phyloP scores from a whole-genome alignment of 306 rosid species.

The Citrullus colocynthis region DNA sequence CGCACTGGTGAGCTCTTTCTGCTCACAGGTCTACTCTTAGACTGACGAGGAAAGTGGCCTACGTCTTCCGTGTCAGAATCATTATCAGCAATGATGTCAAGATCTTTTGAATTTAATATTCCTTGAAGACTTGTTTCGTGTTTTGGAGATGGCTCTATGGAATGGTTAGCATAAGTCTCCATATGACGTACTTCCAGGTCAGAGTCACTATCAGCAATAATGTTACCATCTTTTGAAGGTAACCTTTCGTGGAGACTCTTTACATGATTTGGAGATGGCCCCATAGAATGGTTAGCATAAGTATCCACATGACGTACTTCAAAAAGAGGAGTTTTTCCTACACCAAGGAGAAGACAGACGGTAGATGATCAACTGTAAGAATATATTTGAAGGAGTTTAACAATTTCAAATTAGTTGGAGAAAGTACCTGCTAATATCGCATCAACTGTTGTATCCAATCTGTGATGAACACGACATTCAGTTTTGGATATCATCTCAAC shows the following conservation, averaged over 20 bases:
- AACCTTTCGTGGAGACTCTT: constrained; percentile 16
- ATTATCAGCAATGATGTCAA: constrained; percentile 19
- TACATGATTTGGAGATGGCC: constrained; percentile 36
- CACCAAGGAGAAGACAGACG: neutral
- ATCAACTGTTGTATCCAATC: constrained; percentile 94
- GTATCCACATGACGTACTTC: constrained; percentile 65
- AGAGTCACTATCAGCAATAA: neutral
- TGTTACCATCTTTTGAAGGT: constrained; percentile 20
- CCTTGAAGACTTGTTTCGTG: constrained; percentile 26
- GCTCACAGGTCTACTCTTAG: constrained; percentile 28
- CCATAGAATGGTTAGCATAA: constrained; percentile 28
- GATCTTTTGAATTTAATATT: constrained; percentile 18
- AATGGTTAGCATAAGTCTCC: constrained; percentile 39
- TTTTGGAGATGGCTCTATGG: constrained; percentile 28
- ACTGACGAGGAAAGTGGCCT: constrained; percentile 26
- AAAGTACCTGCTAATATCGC: constrained; percentile 78
- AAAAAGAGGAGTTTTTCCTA: constrained; percentile 76
- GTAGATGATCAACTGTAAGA: neutral
- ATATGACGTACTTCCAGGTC: constrained; percentile 43
- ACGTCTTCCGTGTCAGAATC: constrained; percentile 37
- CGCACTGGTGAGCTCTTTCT: constrained; percentile 50
- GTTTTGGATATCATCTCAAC: constrained; percentile 95
- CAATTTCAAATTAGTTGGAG: neutral
- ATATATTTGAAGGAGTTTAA: neutral
- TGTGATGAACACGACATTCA: constrained; percentile 81